Percentiles rank a stretch among this genome's conserved stretches.
phyloP scores from a whole-genome alignment of 1,139 yeast species.

The Geotrichum cucujoidarum region DNA sequence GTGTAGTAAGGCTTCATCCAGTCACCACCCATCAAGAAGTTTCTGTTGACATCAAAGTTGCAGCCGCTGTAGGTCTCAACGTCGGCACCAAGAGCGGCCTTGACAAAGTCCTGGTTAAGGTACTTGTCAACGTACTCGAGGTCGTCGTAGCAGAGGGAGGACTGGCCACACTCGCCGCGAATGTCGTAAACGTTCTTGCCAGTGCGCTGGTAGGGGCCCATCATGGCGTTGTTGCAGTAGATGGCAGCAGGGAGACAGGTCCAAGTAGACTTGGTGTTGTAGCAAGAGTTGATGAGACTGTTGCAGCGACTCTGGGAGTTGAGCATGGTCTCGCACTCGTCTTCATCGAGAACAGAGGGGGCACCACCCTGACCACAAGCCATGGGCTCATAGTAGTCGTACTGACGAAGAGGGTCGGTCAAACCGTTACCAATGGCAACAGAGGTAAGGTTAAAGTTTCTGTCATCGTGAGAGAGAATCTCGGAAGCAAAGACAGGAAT shows the following conservation, averaged over 20 bases:
- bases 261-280: conserved; percentile 48
- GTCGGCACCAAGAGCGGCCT: conserved; percentile 55
- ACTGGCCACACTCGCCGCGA: conserved; percentile 52
- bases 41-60: conserved; percentile 50
- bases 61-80: conserved; percentile 55
- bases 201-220: conserved; percentile 52
- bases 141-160: conserved; percentile 54
- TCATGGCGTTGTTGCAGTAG: conserved; percentile 62
- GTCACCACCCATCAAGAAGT: conserved; percentile 58
- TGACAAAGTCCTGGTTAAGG: conserved; percentile 56
- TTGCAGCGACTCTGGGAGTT: conserved; percentile 55
- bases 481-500: conserved; percentile 75
- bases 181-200: conserved; percentile 69
- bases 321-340: conserved; percentile 55
- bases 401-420: conserved; percentile 69
- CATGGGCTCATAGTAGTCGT: conserved; percentile 70
- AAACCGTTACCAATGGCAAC: conserved; percentile 80
- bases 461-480: conserved; percentile 57
- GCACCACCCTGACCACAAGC: conserved; percentile 81
- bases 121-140: conserved; percentile 52
- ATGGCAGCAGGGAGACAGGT: conserved; percentile 59
- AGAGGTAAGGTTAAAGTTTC: conserved; percentile 62
- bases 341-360: conserved; percentile 57
- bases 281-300: conserved; percentile 50
- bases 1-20: conserved; percentile 61